Conservation (phyloP, 2,329 filamentous ascomycete species). For the Colletotrichum shisoi region DNA sequence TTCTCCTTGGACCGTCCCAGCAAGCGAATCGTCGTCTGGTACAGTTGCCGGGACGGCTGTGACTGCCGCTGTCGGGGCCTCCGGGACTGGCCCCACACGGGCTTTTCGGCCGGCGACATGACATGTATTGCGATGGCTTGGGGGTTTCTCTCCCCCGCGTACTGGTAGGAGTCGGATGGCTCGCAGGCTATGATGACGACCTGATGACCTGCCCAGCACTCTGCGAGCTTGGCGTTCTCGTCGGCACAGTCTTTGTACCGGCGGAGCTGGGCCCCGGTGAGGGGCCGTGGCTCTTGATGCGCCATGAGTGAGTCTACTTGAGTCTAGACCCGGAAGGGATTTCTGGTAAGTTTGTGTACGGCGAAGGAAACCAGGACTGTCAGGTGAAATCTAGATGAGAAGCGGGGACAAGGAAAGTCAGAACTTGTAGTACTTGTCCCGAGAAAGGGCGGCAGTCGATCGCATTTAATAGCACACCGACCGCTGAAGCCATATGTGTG, state of each 20-base stretch:
- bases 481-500: background rate
- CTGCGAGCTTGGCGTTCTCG: slow-evolving; percentile 16
- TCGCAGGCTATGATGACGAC: slow-evolving; percentile 7
- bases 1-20: background rate
- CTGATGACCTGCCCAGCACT: slow-evolving; percentile 8
- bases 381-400: too few species aligned
- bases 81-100: background rate
- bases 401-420: too few species aligned
- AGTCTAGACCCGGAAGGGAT: too few species aligned
- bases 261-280: slow-evolving; percentile 10
- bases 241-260: slow-evolving; percentile 15
- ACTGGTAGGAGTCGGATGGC: background rate
- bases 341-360: too few species aligned
- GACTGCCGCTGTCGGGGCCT: background rate
- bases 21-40: background rate
- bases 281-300: background rate
- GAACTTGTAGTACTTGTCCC: background rate
- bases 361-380: too few species aligned
- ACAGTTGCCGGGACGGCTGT: background rate
- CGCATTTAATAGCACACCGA: background rate
- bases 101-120: background rate
- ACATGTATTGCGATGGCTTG: background rate
- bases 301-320: background rate
- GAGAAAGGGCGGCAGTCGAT: too few species aligned
- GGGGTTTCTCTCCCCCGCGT: background rate